These are phyloP conservation scores for Zygoascus bituminiphila DNA, from an alignment of 805 yeast species.

Conservation along the genomic window DNA sequence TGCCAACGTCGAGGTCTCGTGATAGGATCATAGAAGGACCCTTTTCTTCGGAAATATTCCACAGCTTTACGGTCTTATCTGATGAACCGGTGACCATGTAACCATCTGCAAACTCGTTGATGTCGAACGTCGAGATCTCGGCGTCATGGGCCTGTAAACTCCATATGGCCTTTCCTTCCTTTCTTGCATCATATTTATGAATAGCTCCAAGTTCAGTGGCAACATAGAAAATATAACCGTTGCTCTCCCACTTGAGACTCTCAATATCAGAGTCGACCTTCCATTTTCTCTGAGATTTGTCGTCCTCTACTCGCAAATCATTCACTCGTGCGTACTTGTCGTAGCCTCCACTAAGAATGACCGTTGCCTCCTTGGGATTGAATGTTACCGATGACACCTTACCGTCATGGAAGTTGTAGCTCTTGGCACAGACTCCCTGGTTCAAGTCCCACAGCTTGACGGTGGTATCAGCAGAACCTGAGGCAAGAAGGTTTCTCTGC, in stretches of 20 bases:
- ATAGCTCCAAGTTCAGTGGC: slow-evolving; percentile 90
- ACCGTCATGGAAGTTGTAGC: slow-evolving; percentile 67
- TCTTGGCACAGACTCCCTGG: slow-evolving; percentile 65
- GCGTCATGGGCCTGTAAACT: slow-evolving; percentile 95
- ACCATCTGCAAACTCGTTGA: slow-evolving; percentile 60
- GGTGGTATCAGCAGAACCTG: slow-evolving; percentile 92
- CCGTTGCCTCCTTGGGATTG: slow-evolving; percentile 48
- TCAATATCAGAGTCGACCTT: slow-evolving; percentile 75
- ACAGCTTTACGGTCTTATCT: slow-evolving; percentile 75
- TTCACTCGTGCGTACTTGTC: slow-evolving; percentile 70
- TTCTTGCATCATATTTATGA: slow-evolving; percentile 79
- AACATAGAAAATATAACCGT: slow-evolving; percentile 53
- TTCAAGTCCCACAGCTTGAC: slow-evolving; percentile 92
- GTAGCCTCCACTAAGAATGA: slow-evolving; percentile 86
- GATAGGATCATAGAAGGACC: slow-evolving; percentile 84
- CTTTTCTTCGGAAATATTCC: slow-evolving; percentile 54
- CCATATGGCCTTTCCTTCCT: slow-evolving; percentile 70
- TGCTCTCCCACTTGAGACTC: slow-evolving; percentile 61
- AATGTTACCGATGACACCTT: slow-evolving; percentile 85
- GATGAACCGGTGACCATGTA: slow-evolving; percentile 81
- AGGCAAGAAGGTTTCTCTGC: slow-evolving; percentile 79
- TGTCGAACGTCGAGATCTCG: slow-evolving; percentile 75
- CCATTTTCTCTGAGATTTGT: slow-evolving; percentile 54
- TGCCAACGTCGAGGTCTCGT: slow-evolving; percentile 91
- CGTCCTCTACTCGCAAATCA: slow-evolving; percentile 68